Percentiles rank a stretch among this genome's conserved stretches.
Evolutionary conservation across 2,329 filamentous ascomycete species (phyloP).

Genomic region (Periconia sp.): DNA sequence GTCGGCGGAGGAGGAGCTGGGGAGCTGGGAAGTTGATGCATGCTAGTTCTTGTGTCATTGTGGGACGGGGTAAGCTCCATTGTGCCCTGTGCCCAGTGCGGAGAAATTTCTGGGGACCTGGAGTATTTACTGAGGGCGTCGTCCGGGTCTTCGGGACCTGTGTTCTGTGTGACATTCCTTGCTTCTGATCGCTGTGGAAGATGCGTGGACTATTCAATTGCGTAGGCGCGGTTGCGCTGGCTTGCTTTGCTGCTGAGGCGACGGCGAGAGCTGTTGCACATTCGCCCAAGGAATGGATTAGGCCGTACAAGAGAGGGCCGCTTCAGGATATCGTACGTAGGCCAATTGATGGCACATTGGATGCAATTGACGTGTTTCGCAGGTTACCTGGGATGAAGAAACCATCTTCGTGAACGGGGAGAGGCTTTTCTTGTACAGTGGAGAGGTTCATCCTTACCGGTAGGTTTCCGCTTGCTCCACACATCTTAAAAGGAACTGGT

Average conservation of each 20-base stretch:
- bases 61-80: too few relatives aligned
- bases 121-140: too few relatives aligned
- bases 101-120: too few relatives aligned
- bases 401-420: conserved; percentile 74
- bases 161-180: too few relatives aligned
- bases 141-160: too few relatives aligned
- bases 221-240: conserved; percentile 32
- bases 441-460: conserved; percentile 75
- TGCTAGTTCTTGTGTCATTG: too few relatives aligned
- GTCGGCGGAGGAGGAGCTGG: too few relatives aligned
- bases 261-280: conserved; percentile 58
- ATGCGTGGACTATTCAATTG: conserved; percentile 20
- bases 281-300: conserved; percentile 56
- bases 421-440: conserved; percentile 73
- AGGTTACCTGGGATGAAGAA: conserved; percentile 74
- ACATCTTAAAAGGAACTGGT: not conserved
- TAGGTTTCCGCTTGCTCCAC: conserved; percentile 26
- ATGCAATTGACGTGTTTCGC: not conserved
- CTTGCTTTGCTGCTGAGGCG: conserved; percentile 52
- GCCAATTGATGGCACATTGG: too few relatives aligned
- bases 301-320: conserved; percentile 56
- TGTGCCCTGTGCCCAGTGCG: too few relatives aligned
- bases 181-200: too few relatives aligned
- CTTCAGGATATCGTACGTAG: conserved; percentile 64
- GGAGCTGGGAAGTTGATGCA: too few relatives aligned